These are phyloP conservation scores for Solanum peruvianum DNA, from an alignment of 257 asterid species.

Conservation along the genomic window DNA sequence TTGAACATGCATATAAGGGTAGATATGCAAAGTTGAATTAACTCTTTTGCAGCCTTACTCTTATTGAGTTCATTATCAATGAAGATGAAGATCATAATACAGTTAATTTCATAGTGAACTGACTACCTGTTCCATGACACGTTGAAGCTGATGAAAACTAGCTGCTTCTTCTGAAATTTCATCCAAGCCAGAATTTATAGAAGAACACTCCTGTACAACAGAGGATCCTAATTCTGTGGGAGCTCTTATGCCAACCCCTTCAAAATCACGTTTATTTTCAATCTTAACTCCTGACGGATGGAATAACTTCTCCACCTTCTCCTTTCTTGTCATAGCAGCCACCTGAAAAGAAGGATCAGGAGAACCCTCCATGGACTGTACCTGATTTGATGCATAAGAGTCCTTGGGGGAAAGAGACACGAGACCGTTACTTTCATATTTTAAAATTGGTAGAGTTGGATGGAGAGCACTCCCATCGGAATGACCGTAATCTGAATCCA, in stretches of 20 bases:
- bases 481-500: slow-evolving; percentile 30
- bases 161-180: slow-evolving; percentile 47
- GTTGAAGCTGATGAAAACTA: slow-evolving; percentile 64
- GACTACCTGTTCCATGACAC: slow-evolving; percentile 64
- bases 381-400: slow-evolving; percentile 32
- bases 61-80: neutral
- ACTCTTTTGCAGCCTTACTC: neutral
- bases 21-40: neutral
- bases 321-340: slow-evolving; percentile 18
- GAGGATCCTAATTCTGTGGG: slow-evolving; percentile 47
- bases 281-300: slow-evolving; percentile 19
- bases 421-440: slow-evolving; percentile 32
- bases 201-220: slow-evolving; percentile 26
- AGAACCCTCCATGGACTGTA: slow-evolving; percentile 21
- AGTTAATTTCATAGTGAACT: neutral
- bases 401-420: slow-evolving; percentile 37
- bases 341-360: slow-evolving; percentile 18
- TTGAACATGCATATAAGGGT: neutral
- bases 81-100: neutral
- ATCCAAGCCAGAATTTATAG: slow-evolving; percentile 27
- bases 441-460: slow-evolving; percentile 28
- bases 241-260: slow-evolving; percentile 16
- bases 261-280: slow-evolving; percentile 23
- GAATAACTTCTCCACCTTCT: slow-evolving; percentile 20
- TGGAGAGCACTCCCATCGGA: slow-evolving; percentile 29